phyloP scores from a whole-genome alignment of 1,139 yeast species.

The Zygoascus meyerae region DNA sequence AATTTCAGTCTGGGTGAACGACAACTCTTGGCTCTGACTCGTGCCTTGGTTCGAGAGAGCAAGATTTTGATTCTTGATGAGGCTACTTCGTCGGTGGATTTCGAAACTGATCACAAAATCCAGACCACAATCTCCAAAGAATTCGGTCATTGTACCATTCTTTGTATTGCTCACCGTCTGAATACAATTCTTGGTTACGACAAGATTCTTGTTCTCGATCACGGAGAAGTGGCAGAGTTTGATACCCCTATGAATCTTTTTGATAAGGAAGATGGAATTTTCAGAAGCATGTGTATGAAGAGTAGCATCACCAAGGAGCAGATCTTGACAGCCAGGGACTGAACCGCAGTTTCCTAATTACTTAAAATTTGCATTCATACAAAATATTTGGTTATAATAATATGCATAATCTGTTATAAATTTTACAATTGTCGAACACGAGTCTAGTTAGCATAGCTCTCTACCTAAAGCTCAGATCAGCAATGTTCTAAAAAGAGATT shows the following conservation, averaged over 20 bases:
- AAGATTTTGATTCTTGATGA: slow-evolving; percentile 71
- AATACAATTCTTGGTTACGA: slow-evolving; percentile 66
- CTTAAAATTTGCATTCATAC: too few species aligned
- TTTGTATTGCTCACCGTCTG: slow-evolving; percentile 78
- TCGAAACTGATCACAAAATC: slow-evolving; percentile 68
- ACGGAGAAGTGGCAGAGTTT: slow-evolving; percentile 56
- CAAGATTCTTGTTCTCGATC: slow-evolving; percentile 59
- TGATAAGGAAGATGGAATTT: slow-evolving; percentile 38
- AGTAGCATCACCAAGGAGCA: slow-evolving; percentile 44
- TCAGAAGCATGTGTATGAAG: slow-evolving; percentile 57
- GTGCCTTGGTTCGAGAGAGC: slow-evolving; percentile 68
- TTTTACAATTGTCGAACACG: too few species aligned
- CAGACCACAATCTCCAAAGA: slow-evolving; percentile 60
- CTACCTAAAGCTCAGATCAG: too few species aligned
- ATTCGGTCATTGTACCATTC: slow-evolving; percentile 60
- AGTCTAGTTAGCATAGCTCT: too few species aligned
- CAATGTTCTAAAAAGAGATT: too few species aligned
- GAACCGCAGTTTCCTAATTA: not conserved
- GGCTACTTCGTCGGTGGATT: slow-evolving; percentile 81
- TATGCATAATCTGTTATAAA: not conserved
- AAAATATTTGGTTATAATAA: too few species aligned
- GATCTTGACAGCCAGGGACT: slow-evolving; percentile 2
- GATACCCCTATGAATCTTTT: slow-evolving; percentile 44
- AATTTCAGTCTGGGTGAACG: slow-evolving; percentile 77
- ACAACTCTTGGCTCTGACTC: slow-evolving; percentile 67